Evolutionary conservation across 129 eudicot genomes (phyloP).

Genomic region (Calendula officinalis): DNA sequence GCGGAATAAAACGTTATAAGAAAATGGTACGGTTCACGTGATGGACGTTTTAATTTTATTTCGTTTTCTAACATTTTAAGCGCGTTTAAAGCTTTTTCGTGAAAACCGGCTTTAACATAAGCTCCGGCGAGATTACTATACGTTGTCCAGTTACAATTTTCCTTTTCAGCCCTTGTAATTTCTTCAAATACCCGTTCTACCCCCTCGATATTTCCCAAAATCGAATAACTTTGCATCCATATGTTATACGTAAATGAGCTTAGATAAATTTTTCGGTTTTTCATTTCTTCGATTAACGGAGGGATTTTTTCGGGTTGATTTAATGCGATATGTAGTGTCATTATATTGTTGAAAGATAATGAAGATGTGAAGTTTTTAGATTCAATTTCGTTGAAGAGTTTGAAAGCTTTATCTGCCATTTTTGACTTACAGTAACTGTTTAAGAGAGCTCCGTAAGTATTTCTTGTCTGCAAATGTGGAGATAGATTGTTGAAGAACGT

Average conservation of each 20-base stretch:
- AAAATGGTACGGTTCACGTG: constrained; percentile 51
- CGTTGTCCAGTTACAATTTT: constrained; percentile 57
- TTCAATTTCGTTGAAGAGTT: constrained; percentile 57
- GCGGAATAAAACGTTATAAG: constrained; percentile 56
- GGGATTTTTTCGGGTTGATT: constrained; percentile 67
- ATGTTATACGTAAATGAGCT: constrained; percentile 41
- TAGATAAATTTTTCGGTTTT: constrained; percentile 42
- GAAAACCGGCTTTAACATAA: constrained; percentile 51
- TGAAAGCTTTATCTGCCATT: constrained; percentile 55
- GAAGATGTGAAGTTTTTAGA: constrained; percentile 38
- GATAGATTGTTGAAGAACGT: constrained; percentile 53
- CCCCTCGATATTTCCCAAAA: constrained; percentile 59
- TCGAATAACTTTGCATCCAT: constrained; percentile 61
- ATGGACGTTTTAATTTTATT: constrained; percentile 27
- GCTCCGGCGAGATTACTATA: constrained; percentile 59
- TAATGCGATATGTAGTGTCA: constrained; percentile 54
- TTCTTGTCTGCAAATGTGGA: constrained; percentile 35
- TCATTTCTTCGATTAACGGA: constrained; percentile 60
- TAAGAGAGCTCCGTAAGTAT: constrained; percentile 69
- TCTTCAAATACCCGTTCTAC: constrained; percentile 72
- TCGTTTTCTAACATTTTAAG: constrained; percentile 52
- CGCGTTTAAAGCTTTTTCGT: constrained; percentile 60
- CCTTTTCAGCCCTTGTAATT: constrained; percentile 29
- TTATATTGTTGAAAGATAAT: constrained; percentile 53
- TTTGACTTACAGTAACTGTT: constrained; percentile 60